Evolutionary conservation across 768 basidiomycete genomes (phyloP).

Genomic region (Termitomyces sp.): DNA sequence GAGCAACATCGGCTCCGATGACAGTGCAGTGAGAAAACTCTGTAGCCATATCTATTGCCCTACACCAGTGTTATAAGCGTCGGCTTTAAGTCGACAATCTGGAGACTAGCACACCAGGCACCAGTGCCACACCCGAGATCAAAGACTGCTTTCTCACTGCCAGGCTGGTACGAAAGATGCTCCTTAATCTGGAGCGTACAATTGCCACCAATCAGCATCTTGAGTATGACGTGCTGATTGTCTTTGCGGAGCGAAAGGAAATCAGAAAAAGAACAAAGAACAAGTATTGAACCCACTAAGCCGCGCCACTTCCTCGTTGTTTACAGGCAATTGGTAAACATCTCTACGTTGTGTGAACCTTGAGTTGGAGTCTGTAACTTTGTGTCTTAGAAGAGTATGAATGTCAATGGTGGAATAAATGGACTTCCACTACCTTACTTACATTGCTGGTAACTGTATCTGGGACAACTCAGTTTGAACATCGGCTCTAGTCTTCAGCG

Average conservation of each 20-base stretch:
- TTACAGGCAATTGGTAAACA: not conserved
- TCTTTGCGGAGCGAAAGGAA: not conserved
- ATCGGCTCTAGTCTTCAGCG: not conserved
- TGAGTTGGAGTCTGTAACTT: not conserved
- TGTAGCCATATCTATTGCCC: conserved; percentile 7
- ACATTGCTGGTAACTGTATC: not conserved
- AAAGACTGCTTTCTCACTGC: not conserved
- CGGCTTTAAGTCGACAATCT: not conserved
- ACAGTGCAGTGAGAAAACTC: conserved; percentile 7
- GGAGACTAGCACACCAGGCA: not conserved
- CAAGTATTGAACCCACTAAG: not conserved
- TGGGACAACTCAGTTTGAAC: not conserved
- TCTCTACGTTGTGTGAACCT: not conserved
- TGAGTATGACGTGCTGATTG: not conserved
- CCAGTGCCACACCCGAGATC: not conserved
- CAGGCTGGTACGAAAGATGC: not conserved
- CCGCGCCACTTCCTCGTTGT: not conserved
- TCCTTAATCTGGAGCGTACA: not conserved
- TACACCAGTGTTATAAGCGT: not conserved
- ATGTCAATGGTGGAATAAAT: not conserved
- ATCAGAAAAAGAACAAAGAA: not conserved
- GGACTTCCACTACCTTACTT: not conserved
- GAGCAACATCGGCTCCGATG: conserved; percentile 7
- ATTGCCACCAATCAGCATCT: not conserved
- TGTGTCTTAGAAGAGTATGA: not conserved